These are phyloP conservation scores for Zoysia matrella DNA, from an alignment of 202 grass and related monocot species.

Conservation along the genomic window DNA sequence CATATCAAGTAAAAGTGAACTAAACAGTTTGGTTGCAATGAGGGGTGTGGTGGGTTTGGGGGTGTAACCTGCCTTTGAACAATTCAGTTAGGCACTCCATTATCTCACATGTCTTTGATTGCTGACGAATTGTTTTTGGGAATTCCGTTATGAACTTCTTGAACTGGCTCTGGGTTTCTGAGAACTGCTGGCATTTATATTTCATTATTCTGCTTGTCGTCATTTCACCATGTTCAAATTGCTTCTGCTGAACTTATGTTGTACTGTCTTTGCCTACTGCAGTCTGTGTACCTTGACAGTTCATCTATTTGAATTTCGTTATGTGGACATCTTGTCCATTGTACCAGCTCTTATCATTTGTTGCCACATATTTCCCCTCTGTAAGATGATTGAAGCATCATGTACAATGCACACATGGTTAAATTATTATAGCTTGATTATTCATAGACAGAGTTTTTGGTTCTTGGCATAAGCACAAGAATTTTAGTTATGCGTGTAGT, in stretches of 20 bases:
- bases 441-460: background rate
- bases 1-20: background rate
- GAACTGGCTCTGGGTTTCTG: no score
- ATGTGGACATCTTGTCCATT: background rate
- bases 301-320: conserved; percentile 2
- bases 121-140: no score
- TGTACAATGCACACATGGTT: background rate
- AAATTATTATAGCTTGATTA: conserved; percentile 6
- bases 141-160: no score
- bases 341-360: no score
- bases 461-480: background rate
- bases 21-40: background rate
- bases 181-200: no score
- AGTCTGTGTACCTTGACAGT: background rate
- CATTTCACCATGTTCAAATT: no score
- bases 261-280: conserved; percentile 25
- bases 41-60: no score
- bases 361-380: background rate
- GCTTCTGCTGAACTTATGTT: background rate
- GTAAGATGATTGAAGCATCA: conserved; percentile 5
- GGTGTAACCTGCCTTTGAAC: no score
- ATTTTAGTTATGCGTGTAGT: background rate
- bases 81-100: no score
- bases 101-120: no score
- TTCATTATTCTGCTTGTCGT: no score